These are phyloP conservation scores for Ascobolus immersus DNA, from an alignment of 495 filamentous ascomycete species.

Conservation along the genomic window DNA sequence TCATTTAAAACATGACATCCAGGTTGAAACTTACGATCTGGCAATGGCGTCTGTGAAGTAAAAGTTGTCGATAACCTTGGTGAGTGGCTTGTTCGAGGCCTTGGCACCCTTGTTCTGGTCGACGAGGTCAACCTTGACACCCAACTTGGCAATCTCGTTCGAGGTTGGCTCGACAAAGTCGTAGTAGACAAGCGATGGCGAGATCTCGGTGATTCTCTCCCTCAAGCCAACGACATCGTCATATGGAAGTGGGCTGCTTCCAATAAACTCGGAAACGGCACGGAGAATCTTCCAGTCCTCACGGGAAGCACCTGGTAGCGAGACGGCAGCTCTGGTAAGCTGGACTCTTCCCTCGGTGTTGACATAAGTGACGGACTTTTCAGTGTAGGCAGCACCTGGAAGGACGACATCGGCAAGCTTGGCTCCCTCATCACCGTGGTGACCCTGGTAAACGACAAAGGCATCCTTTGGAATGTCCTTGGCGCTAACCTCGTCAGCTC, in stretches of 20 bases:
- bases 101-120: constrained; percentile 81
- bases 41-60: constrained; percentile 94
- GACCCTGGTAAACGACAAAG: constrained; percentile 92
- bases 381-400: constrained; percentile 82
- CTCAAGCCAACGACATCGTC: constrained; percentile 69
- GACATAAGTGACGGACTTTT: constrained; percentile 89
- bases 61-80: constrained; percentile 74
- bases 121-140: constrained; percentile 57
- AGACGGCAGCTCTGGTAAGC: constrained; percentile 67
- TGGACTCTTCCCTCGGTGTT: constrained; percentile 94
- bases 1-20: constrained; percentile 1
- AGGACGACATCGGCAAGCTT: constrained; percentile 83
- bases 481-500: constrained; percentile 66
- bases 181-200: constrained; percentile 64
- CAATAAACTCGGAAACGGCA: constrained; percentile 73
- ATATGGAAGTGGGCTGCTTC: constrained; percentile 61
- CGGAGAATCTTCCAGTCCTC: constrained; percentile 98
- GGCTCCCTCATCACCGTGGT: constrained; percentile 84
- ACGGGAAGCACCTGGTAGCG: constrained; percentile 60
- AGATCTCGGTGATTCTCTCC: constrained; percentile 87
- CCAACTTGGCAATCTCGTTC: constrained; percentile 35
- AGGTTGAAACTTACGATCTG: constrained; percentile 39
- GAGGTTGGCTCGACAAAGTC: constrained; percentile 65
- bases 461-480: constrained; percentile 74
- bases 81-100: constrained; percentile 38